Base-by-base conservation (phyloP, 2,329 filamentous ascomycete species). In the Diaporthe velutina region DNA sequence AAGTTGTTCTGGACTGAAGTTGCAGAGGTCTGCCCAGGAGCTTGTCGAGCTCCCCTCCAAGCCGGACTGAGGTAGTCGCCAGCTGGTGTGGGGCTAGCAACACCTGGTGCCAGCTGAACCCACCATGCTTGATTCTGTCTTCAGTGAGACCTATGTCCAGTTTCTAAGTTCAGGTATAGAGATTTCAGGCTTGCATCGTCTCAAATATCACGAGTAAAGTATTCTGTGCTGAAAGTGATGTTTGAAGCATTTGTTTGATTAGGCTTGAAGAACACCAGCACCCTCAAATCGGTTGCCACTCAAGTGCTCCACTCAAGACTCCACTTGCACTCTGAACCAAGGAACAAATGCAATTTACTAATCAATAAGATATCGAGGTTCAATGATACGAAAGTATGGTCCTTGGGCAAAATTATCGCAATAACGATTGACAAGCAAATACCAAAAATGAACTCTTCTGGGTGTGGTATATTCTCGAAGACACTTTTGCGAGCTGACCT, bases 41-140 rank as follows among this genome's bases (percentile, higher is more conserved):
- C 17, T n/a, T 48, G 28, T 30, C 25, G 25, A 45, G 52, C n/a
- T 54, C 4, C 13, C 35, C 7, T 33, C 17, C 4, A 15, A 8
- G 28, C 8, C 12, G 30, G 19, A 30, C 17, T 10, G 17, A 42
- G 40, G 30, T 6, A 38, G 19, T 15, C n/a, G 64, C n/a, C 61
- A 38, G 61, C 61, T 64, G 61, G 45, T 10, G 64, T 67, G 64
- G 64, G 64, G 64, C 64, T 1, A 1, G 1, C n/a, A 22, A 2
- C 64, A 67, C 30, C 30, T 67, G 64, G 22, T 38, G 48, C 48
- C 60, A 48, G 60, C 40, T 67, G 45, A 6, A 25, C 30, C 30
- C 9, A n/a, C 4, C 42, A 48, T 48, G 42, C 42, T 22, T 17
- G 13, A 22, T 9, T 10, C 19, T 48, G 42, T 48, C 42, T 9